These are phyloP conservation scores for Meyerozyma smithsonii DNA, from an alignment of 1,139 yeast species.

Conservation along the genomic window DNA sequence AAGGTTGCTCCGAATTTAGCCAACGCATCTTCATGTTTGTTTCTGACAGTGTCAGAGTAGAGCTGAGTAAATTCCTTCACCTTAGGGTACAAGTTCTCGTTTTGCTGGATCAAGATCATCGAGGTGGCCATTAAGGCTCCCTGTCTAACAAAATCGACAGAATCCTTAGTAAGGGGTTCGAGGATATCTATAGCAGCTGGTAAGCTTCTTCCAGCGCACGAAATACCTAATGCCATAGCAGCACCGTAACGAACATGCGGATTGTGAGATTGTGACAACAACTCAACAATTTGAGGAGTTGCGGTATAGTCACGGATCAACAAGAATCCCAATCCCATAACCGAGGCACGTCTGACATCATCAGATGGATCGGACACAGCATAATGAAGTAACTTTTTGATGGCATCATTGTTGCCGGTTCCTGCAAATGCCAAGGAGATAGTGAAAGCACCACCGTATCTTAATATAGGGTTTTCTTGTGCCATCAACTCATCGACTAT, in stretches of 20 bases:
- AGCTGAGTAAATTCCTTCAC: conserved; percentile 72
- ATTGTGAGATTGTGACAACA: conserved; percentile 89
- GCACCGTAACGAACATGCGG: conserved; percentile 99
- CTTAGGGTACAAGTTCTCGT: conserved; percentile 77
- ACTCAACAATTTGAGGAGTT: conserved; percentile 91
- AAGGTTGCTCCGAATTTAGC: conserved; percentile 97
- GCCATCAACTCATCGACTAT: conserved; percentile 61
- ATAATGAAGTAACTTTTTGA: conserved; percentile 77
- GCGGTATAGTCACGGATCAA: conserved; percentile 87
- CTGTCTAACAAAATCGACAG: conserved; percentile 96
- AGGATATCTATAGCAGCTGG: conserved; percentile 87
- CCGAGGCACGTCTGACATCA: conserved; percentile 96
- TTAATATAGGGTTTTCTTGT: conserved; percentile 78
- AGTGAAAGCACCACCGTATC: conserved; percentile 95
- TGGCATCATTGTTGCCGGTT: conserved; percentile 85
- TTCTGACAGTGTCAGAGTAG: conserved; percentile 69
- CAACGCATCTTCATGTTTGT: conserved; percentile 93
- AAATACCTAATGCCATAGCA: conserved; percentile 92
- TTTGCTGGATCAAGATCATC: conserved; percentile 91
- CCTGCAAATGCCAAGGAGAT: conserved; percentile 96
- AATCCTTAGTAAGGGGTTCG: conserved; percentile 89
- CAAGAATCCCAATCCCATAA: conserved; percentile 88
- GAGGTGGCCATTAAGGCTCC: conserved; percentile 93
- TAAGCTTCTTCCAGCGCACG: conserved; percentile 93
- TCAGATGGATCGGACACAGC: conserved; percentile 97